Base-by-base conservation (phyloP, 805 yeast species). In the Blastobotrys peoriensis region DNA sequence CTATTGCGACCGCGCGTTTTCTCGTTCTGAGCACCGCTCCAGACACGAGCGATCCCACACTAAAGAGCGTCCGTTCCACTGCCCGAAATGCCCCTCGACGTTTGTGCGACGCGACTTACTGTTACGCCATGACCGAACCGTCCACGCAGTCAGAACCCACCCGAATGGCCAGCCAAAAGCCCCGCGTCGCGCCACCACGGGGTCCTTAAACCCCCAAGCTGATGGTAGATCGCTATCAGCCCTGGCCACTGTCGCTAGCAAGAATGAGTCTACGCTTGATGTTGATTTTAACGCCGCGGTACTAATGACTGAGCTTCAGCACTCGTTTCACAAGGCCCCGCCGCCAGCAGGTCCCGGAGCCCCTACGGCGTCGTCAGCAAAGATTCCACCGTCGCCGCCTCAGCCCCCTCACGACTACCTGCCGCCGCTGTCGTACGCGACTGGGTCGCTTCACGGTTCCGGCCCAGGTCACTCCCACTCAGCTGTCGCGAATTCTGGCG, bases 11-110 rank as follows among this genome's bases (percentile, higher is more conserved):
- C 70, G 89, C 50, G 82, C 86, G 4, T 84, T 84, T 58, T 78
- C 87, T n/a, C 67, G 93, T 41, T 76, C 84, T 8, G 93, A 84
- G 60, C 93, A 84, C 61, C 75, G 82, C 53, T 76, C 81, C 35
- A 73, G 93, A 40, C 93, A 84, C 56, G 91, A 84, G 61, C 65
- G 89, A 21, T 79, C 87, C 1, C 93, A 84, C 58, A 83, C 88
- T 10, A 83, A 83, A 55, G 86, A 81, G 56, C 78, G 86, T 50
- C 94, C 94, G 0, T 85, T 82, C 64, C 78, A 78, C 47, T 85
- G 95, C 56, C 68, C 74, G 28, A 71, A 78, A 41, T 85, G 94
- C 59, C 71, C 79, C 6, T 75, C 82, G 40, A 76, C 83, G 2
- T 85, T 85, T 66, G 95, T 85, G 1, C 67, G 95, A 48, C 67